Percentiles rank a stretch among this genome's conserved stretches.
phyloP scores from a whole-genome alignment of 208 protist species.

The Crithidia expoeki region DNA sequence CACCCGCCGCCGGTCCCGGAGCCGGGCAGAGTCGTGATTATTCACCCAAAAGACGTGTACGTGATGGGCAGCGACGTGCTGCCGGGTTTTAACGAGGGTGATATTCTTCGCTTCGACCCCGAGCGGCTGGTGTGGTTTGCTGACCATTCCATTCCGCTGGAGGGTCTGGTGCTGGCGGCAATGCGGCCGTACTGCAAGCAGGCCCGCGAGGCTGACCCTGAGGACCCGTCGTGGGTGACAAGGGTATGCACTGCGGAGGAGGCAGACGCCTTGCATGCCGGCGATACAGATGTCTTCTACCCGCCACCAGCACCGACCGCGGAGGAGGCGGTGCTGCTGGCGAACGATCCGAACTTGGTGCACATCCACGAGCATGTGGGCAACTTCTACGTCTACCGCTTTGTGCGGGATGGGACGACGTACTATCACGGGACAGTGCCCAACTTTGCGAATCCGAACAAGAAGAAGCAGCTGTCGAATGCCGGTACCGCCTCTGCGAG shows the following conservation, averaged over 20 bases:
- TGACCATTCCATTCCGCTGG: conserved; percentile 73
- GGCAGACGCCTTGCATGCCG: conserved; percentile 10
- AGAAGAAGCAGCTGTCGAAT: conserved; percentile 37
- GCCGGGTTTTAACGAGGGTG: conserved; percentile 82
- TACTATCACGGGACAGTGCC: conserved; percentile 88
- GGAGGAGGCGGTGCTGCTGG: conserved; percentile 30
- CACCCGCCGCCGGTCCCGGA: conserved; percentile 59
- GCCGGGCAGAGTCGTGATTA: conserved; percentile 27
- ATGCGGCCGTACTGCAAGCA: conserved; percentile 79
- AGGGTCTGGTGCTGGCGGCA: conserved; percentile 76
- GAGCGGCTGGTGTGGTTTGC: conserved; percentile 57
- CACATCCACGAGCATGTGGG: conserved; percentile 69
- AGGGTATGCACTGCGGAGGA: conserved; percentile 20
- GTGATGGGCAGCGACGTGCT: conserved; percentile 81
- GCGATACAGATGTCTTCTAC: conserved; percentile 29
- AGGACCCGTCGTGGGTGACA: conserved; percentile 70
- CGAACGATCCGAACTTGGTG: conserved; percentile 25
- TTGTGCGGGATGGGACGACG: conserved; percentile 64
- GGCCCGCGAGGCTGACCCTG: conserved; percentile 62
- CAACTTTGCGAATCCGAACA: conserved; percentile 88
- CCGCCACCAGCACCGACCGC: conserved; percentile 26
- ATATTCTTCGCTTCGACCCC: conserved; percentile 73
- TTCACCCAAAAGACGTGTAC: conserved; percentile 75
- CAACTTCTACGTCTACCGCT: conserved; percentile 81
- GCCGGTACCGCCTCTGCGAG: neutral